Conservation (phyloP, 441 rosid genomes). For the Flueggea neowawraea region DNA sequence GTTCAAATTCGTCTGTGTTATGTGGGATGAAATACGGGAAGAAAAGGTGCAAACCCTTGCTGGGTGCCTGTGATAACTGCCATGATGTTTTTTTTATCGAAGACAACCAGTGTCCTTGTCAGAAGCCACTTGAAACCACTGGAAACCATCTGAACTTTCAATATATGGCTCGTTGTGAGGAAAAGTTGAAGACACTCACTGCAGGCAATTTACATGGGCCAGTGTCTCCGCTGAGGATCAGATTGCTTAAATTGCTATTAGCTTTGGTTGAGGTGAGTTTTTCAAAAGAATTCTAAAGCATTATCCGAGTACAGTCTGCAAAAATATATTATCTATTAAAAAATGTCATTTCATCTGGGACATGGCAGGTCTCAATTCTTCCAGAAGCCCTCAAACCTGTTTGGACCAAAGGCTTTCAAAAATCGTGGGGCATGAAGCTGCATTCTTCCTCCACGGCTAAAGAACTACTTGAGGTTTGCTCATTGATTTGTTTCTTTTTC, state of each 20-base stretch:
- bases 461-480: slow-evolving; percentile 73
- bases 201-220: slow-evolving; percentile 24
- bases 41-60: slow-evolving; percentile 50
- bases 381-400: slow-evolving; percentile 71
- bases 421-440: slow-evolving; percentile 57
- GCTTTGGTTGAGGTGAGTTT: slow-evolving; percentile 65
- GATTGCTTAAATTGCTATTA: slow-evolving; percentile 64
- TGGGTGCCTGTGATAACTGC: slow-evolving; percentile 71
- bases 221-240: slow-evolving; percentile 68
- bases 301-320: neutral
- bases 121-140: slow-evolving; percentile 39
- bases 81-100: slow-evolving; percentile 46
- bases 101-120: slow-evolving; percentile 65
- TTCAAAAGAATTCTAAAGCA: neutral
- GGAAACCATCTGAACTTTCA: slow-evolving; percentile 22
- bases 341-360: slow-evolving; percentile 12
- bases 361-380: slow-evolving; percentile 68
- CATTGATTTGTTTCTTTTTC: neutral
- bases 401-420: slow-evolving; percentile 63
- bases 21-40: slow-evolving; percentile 67
- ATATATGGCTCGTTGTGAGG: slow-evolving; percentile 46
- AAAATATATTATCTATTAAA: neutral
- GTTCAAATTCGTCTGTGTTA: slow-evolving; percentile 43
- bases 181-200: slow-evolving; percentile 26
- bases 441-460: slow-evolving; percentile 51